Base-by-base conservation (phyloP, 106 monocot species). In the Dendrobium officinale region DNA sequence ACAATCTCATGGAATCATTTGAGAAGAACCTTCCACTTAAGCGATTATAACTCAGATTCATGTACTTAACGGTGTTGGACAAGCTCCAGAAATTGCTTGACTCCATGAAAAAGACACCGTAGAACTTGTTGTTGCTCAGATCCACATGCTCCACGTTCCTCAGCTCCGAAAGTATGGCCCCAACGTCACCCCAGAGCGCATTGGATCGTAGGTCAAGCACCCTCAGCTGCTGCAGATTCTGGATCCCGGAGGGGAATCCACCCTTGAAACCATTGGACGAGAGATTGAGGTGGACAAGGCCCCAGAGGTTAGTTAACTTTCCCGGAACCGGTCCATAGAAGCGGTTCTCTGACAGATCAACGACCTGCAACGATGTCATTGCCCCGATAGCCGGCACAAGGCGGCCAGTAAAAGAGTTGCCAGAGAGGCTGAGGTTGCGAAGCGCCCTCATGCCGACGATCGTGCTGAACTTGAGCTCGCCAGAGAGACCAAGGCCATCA, bases 311-410 rank as follows among this genome's bases (percentile, higher is more conserved):
- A 0, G 86, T 43, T 67, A 99, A 84, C 77, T 89, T 79, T 7
- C 41, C 77, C 0, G 98, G 98, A 77, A 99, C 73, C 4, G 91
- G 88, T 13, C 98, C 98, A 80, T 89, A 92, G 83, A 99, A 99
- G 11, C 54, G 81, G 85, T 99, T 99, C n/a, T 77, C 51, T 13
- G 98, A 99, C 48, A 99, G 87, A 81, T 99, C 98, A 16, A 99
- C 80, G 56, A 48, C 42, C 33, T 77, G 85, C 26, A 95, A 93
- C 22, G 92, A 84, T 19, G 81, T 13, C 55, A 93, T 72, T 18
- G 77, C 81, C 58, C 89, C 88, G n/a, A 99, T 37, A 55, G 78
- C 68, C 3, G 94, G 91, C 40, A 89, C 83, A 26, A 98, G 83
- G 72, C 90, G 82, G 67, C 98, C 98, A 51, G 92, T 91, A 85